Percentiles rank a stretch among this genome's conserved stretches.
phyloP scores from a whole-genome alignment of 2,329 filamentous ascomycete genomes.

The Ophiocordyceps camponoti-leonardi region DNA sequence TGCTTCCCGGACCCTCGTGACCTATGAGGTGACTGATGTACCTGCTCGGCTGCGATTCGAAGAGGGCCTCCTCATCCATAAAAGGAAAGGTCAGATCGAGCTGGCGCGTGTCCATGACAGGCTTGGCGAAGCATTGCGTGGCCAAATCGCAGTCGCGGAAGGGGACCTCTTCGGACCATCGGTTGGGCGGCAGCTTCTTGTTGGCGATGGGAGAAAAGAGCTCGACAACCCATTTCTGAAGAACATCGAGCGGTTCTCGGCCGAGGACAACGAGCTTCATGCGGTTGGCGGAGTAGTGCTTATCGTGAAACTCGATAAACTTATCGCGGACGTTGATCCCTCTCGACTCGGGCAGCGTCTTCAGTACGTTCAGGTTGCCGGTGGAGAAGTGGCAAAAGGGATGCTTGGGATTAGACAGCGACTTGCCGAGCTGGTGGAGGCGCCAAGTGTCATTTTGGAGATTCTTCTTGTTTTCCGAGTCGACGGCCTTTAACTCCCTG shows the following conservation, averaged over 20 bases:
- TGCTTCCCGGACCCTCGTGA: constrained; percentile 82
- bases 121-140: constrained; percentile 72
- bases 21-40: constrained; percentile 84
- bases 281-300: constrained; percentile 79
- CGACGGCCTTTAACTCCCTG: constrained; percentile 72
- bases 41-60: constrained; percentile 63
- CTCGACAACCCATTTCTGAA: constrained; percentile 71
- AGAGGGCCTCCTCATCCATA: constrained; percentile 65
- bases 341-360: constrained; percentile 60
- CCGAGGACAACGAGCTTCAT: constrained; percentile 88
- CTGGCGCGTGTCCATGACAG: constrained; percentile 73
- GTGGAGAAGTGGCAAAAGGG: constrained; percentile 88
- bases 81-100: constrained; percentile 73
- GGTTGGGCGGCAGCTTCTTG: constrained; percentile 52
- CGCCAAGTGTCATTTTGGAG: constrained; percentile 82
- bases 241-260: constrained; percentile 60
- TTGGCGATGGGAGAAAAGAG: constrained; percentile 69
- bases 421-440: constrained; percentile 73
- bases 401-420: constrained; percentile 71
- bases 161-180: constrained; percentile 34
- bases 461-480: constrained; percentile 97
- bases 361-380: constrained; percentile 71
- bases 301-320: constrained; percentile 82
- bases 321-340: constrained; percentile 77
- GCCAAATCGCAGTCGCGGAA: constrained; percentile 31